Evolutionary conservation across 768 basidiomycete genomes (phyloP).

Genomic region (Russula emetica): DNA sequence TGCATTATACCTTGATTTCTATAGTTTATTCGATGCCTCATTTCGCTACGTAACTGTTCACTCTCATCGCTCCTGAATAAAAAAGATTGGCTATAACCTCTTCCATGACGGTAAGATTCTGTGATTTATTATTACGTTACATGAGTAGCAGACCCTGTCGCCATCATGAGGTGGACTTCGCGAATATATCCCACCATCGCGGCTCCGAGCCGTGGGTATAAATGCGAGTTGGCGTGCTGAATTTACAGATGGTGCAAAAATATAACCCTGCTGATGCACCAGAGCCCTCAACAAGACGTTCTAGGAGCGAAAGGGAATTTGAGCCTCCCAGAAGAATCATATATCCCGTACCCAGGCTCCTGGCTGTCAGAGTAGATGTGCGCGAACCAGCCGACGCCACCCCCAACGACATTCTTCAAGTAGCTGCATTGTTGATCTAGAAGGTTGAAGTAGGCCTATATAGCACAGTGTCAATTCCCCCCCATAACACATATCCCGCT

Average conservation of each 20-base stretch:
- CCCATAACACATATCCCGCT: neutral
- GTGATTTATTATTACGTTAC: too few species aligned
- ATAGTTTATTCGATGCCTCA: too few species aligned
- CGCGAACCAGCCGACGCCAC: slow-evolving; percentile 81
- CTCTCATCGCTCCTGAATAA: too few species aligned
- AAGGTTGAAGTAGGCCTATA: slow-evolving; percentile 63
- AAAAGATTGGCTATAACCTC: too few species aligned
- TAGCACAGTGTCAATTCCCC: neutral
- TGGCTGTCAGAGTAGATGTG: slow-evolving; percentile 70
- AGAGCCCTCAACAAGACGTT: slow-evolving; percentile 49
- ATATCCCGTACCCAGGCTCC: slow-evolving; percentile 69
- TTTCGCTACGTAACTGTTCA: too few species aligned
- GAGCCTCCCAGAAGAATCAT: slow-evolving; percentile 43
- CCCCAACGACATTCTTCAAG: slow-evolving; percentile 56
- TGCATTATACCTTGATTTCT: too few species aligned
- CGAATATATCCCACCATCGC: too few species aligned
- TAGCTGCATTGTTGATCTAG: slow-evolving; percentile 61
- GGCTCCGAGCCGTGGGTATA: too few species aligned
- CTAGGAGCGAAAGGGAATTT: slow-evolving; percentile 64
- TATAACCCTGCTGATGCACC: neutral
- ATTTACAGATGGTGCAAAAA: neutral
- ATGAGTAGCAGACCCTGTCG: too few species aligned
- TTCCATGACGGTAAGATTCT: too few species aligned
- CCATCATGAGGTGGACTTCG: too few species aligned
- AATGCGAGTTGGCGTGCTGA: neutral